Base-by-base conservation (phyloP, 1,284 basidiomycete species). In the Stereum hirsutum region DNA sequence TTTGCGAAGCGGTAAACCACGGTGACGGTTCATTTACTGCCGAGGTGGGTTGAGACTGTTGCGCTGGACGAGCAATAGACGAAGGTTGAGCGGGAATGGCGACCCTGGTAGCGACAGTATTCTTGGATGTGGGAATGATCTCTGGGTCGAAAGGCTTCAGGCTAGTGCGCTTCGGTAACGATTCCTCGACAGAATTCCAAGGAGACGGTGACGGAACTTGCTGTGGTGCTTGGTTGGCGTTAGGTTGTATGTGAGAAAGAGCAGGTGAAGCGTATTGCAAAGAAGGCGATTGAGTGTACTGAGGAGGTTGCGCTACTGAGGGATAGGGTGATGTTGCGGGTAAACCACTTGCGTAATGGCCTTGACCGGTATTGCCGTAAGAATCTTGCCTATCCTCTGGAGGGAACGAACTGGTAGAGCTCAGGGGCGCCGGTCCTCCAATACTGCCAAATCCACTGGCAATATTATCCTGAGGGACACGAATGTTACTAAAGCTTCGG, bases 1-100 rank as follows among this genome's bases (percentile, higher is more conserved):
- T 62, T 42, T 72, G 63, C 5, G 74, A 69, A 11, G 72, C 62
- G 34, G 63, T 54, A 41, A 65, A 57, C 81, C 79, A 82, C 8
- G 74, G 70, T 2, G 73, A 70, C 41, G 68, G 61, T n/a, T 75
- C 71, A 35, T 59, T 56, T 2, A 40, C 23, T 20, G 39, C 37
- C 2, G 46, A 41, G 25, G 47, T 40, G 49, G 50, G 54, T 33
- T 52, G 54, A 25, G 42, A 41, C 31, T 37, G 31, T 20, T 44
- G 50, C 8, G 33, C 42, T 6, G 42, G 15, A n/a, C 44, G 35
- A 17, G 23, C 39, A 42, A 45, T 48, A 24, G 49, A 39, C 15
- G 39, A 39, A 3, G 49, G 21, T 17, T 44, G 36, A n/a, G 48
- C 26, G 15, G 49, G 43, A 26, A 45, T 44, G 1, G 33, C 46